These are phyloP conservation scores for Ophiosphaerella narmari DNA, from an alignment of 2,329 filamentous ascomycete species.

Conservation along the genomic window DNA sequence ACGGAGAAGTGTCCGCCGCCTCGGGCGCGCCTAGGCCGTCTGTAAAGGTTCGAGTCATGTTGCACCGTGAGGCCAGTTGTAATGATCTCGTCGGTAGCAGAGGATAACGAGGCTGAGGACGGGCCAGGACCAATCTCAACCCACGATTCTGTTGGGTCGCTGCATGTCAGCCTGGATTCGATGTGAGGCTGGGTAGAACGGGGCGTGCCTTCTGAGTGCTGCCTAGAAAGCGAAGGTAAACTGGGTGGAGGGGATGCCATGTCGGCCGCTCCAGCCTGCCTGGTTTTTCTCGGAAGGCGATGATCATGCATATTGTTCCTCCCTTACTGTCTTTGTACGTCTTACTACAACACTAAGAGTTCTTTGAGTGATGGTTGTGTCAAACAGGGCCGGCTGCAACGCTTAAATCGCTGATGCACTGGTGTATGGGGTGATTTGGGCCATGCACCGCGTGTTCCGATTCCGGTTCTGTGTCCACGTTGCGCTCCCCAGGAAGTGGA, in stretches of 20 bases:
- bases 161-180: conserved; percentile 15
- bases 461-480: conserved; percentile 34
- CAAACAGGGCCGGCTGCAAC: background rate
- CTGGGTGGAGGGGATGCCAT: conserved; percentile 28
- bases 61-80: conserved; percentile 84
- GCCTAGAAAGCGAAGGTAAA: conserved; percentile 24
- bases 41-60: conserved; percentile 63
- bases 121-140: conserved; percentile 91
- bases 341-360: background rate
- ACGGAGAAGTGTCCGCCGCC: conserved; percentile 36
- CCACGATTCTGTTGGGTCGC: conserved; percentile 78
- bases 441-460: conserved; percentile 29
- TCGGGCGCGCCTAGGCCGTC: conserved; percentile 57
- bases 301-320: conserved; percentile 33
- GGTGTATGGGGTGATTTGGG: conserved; percentile 38
- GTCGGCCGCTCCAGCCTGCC: conserved; percentile 20
- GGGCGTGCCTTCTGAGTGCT: conserved; percentile 35
- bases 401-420: conserved; percentile 17
- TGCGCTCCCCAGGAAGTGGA: conserved; percentile 1
- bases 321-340: background rate
- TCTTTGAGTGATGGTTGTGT: conserved; percentile 16
- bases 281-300: conserved; percentile 24
- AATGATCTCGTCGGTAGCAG: conserved; percentile 82
- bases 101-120: conserved; percentile 90
- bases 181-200: background rate